phyloP scores from a whole-genome alignment of 768 basidiomycete species.

The Phanerochaete carnosa region DNA sequence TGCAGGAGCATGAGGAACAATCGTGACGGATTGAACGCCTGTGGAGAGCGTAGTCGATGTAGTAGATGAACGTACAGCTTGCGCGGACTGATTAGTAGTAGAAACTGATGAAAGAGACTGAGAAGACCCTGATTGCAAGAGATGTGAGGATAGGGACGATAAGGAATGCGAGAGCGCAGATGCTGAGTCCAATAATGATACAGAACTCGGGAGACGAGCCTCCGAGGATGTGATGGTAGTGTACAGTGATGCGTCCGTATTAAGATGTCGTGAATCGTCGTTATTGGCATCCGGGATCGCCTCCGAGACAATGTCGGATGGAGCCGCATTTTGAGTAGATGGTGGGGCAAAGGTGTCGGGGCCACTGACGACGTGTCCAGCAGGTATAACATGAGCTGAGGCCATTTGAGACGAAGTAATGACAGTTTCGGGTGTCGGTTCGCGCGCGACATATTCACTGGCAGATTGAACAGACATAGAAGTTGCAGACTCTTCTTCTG shows the following conservation, averaged over 20 bases:
- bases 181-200: conserved; percentile 11
- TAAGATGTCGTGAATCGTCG: conserved; percentile 13
- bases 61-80: not conserved
- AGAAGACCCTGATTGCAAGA: conserved; percentile 3
- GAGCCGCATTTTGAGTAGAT: not conserved
- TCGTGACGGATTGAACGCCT: conserved; percentile 11
- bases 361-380: not conserved
- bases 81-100: conserved; percentile 4
- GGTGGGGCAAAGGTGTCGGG: not conserved
- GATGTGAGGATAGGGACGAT: not conserved
- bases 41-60: not conserved
- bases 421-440: not conserved
- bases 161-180: not conserved
- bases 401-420: not conserved
- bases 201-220: conserved; percentile 11
- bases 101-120: conserved; percentile 7
- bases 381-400: not conserved
- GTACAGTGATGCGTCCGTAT: conserved; percentile 17
- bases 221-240: conserved; percentile 14
- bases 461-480: not conserved
- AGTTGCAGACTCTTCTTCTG: not conserved
- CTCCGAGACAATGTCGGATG: not conserved
- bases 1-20: conserved; percentile 18
- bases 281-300: not conserved
- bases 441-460: not conserved